A percentile compares a stretch with the other conserved stretches of the same genome.
These are phyloP conservation scores for Prunus mume DNA, from an alignment of 306 rosid genomes.

Conservation along the genomic window DNA sequence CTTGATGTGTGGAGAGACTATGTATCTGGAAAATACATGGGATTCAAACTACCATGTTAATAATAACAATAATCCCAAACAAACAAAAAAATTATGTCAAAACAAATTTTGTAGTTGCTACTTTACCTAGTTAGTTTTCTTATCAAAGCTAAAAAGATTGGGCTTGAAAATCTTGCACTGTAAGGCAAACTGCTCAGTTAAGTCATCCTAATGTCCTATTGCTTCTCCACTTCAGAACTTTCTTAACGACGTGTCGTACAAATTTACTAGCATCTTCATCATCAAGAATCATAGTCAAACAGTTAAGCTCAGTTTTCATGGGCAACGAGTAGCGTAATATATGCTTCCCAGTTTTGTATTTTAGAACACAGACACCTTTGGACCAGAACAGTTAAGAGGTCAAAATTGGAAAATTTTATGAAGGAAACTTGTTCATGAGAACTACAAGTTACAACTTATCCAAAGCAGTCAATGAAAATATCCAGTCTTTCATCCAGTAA, in stretches of 20 bases:
- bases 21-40: constrained; percentile 65
- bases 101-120: constrained; percentile 2
- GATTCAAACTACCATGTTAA: constrained; percentile 76
- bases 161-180: too few relatives aligned
- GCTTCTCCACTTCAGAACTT: neutral
- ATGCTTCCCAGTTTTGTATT: constrained; percentile 6
- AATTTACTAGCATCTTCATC: neutral
- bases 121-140: neutral
- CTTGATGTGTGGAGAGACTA: constrained; percentile 57
- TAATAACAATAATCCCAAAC: neutral
- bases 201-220: too few relatives aligned
- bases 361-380: neutral
- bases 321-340: neutral
- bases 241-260: neutral
- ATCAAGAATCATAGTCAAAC: neutral
- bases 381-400: neutral
- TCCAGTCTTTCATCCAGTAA: constrained; percentile 15
- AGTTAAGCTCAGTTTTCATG: too few relatives aligned
- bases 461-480: constrained; percentile 5
- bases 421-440: constrained; percentile 11
- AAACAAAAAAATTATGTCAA: neutral
- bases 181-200: too few relatives aligned
- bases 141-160: neutral
- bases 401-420: constrained; percentile 21
- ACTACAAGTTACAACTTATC: constrained; percentile 12